These are phyloP conservation scores for Phytophthora idaei DNA, from an alignment of 352 stramenopile species.

Conservation along the genomic window DNA sequence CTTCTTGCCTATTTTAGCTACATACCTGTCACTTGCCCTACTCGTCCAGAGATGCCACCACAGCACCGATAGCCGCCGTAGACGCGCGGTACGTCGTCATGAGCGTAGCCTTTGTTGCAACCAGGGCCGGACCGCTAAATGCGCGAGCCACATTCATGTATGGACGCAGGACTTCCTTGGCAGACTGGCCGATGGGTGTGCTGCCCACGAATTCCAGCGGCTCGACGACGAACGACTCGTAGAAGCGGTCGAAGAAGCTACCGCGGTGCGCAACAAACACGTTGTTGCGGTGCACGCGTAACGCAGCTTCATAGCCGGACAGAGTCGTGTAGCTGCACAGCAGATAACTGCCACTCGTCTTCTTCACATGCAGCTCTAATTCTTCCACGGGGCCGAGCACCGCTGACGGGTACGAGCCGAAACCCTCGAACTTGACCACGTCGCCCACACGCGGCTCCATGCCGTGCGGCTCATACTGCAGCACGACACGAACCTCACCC, in stretches of 20 bases:
- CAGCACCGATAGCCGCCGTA: constrained; percentile 66
- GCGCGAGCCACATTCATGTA: constrained; percentile 74
- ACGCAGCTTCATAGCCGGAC: constrained; percentile 61
- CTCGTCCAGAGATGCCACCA: constrained; percentile 70
- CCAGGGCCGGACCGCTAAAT: constrained; percentile 73
- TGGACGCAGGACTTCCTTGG: constrained; percentile 56
- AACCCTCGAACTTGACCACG: constrained; percentile 80
- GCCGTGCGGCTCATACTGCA: constrained; percentile 82
- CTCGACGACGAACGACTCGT: constrained; percentile 68
- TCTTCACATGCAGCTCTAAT: constrained; percentile 81
- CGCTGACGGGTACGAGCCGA: constrained; percentile 72
- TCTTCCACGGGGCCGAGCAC: constrained; percentile 68
- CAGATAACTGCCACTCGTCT: constrained; percentile 79
- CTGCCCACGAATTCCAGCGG: constrained; percentile 72
- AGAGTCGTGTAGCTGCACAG: constrained; percentile 75
- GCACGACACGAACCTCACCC: constrained; percentile 73
- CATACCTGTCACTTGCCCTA: constrained; percentile 7
- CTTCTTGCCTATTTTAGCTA: neutral
- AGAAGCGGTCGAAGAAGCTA: constrained; percentile 73
- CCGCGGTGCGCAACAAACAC: constrained; percentile 80
- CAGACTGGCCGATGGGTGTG: constrained; percentile 68
- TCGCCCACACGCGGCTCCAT: constrained; percentile 78
- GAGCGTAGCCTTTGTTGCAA: constrained; percentile 67
- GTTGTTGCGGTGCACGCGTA: constrained; percentile 79
- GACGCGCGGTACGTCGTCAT: constrained; percentile 77